Percentiles rank a stretch among this genome's conserved stretches.
phyloP scores from a whole-genome alignment of 768 basidiomycete species.

The Zangia roseola region DNA sequence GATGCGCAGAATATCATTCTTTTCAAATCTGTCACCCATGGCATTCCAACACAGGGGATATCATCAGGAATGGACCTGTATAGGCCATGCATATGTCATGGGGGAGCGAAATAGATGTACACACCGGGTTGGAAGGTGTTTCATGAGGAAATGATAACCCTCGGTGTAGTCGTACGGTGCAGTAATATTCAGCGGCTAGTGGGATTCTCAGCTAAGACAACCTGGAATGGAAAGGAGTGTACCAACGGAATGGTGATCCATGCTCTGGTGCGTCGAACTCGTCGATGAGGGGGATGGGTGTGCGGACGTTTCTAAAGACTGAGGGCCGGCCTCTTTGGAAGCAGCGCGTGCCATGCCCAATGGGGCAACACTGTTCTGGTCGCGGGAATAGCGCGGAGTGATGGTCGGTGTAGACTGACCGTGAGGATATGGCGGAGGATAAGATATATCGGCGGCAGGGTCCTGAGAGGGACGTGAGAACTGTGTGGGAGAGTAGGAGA shows the following conservation, averaged over 20 bases:
- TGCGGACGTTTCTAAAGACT: slow-evolving; percentile 25
- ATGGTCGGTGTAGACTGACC: slow-evolving; percentile 26
- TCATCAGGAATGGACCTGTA: slow-evolving; percentile 34
- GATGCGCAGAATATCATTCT: slow-evolving; percentile 91
- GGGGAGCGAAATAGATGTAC: slow-evolving; percentile 40
- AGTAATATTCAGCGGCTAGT: slow-evolving; percentile 58
- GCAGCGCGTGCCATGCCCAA: slow-evolving; percentile 31
- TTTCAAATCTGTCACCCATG: slow-evolving; percentile 74
- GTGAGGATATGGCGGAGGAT: slow-evolving; percentile 29
- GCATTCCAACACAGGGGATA: slow-evolving; percentile 35
- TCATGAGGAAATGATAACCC: slow-evolving; percentile 96
- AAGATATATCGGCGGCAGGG: slow-evolving; percentile 39
- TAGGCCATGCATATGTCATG: slow-evolving; percentile 41
- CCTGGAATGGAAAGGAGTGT: slow-evolving; percentile 13
- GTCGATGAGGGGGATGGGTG: slow-evolving; percentile 45
- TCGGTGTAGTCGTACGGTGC: slow-evolving; percentile 93
- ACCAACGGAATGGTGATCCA: slow-evolving; percentile 33
- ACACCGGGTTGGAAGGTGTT: slow-evolving; percentile 81
- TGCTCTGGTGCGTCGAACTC: slow-evolving; percentile 39
- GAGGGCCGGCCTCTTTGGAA: slow-evolving; percentile 28
- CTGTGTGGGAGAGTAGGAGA: slow-evolving; percentile 31
- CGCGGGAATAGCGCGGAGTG: slow-evolving; percentile 50
- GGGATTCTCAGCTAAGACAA: slow-evolving; percentile 52
- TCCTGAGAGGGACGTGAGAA: slow-evolving; percentile 33
- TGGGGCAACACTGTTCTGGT: slow-evolving; percentile 42